phyloP scores from a whole-genome alignment of 306 rosid species.

The Cucurbita moschata region DNA sequence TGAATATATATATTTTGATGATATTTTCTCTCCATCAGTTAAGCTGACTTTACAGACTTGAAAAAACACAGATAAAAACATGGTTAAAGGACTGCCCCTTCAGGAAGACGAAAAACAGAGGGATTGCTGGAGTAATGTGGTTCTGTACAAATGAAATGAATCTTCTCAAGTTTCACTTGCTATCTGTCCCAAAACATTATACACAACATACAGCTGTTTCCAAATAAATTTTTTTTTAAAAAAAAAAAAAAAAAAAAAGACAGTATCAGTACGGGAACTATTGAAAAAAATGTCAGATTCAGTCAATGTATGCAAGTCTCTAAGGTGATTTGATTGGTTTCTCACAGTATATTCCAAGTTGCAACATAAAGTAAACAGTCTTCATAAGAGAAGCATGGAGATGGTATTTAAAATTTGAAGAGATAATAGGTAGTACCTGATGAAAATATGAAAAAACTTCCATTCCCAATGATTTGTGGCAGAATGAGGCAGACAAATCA shows the following conservation, averaged over 20 bases:
- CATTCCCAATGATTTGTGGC: slow-evolving; percentile 26
- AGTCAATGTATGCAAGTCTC: not conserved
- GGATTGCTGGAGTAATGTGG: slow-evolving; percentile 34
- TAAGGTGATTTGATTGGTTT: not conserved
- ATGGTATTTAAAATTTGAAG: slow-evolving; percentile 1
- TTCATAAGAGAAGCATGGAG: not conserved
- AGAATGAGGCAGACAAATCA: slow-evolving; percentile 13
- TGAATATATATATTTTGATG: not conserved
- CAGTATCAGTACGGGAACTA: not conserved
- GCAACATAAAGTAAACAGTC: not conserved
- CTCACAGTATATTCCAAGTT: not conserved
- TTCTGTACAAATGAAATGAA: slow-evolving; percentile 55
- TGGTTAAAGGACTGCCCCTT: slow-evolving; percentile 42
- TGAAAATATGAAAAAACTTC: slow-evolving; percentile 14
- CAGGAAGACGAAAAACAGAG: slow-evolving; percentile 26
- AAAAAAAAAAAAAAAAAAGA: not conserved
- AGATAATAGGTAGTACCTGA: slow-evolving; percentile 27
- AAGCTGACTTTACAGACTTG: slow-evolving; percentile 22
- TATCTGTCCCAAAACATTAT: slow-evolving; percentile 21
- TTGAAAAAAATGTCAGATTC: not conserved
- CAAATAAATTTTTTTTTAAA: not conserved
- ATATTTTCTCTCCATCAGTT: not conserved
- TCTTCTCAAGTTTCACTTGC: slow-evolving; percentile 29
- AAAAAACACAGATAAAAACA: slow-evolving; percentile 7
- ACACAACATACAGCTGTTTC: slow-evolving; percentile 27